Evolutionary conservation across 805 yeast genomes (phyloP).

Genomic region (Priceomyces fermenticarens): DNA sequence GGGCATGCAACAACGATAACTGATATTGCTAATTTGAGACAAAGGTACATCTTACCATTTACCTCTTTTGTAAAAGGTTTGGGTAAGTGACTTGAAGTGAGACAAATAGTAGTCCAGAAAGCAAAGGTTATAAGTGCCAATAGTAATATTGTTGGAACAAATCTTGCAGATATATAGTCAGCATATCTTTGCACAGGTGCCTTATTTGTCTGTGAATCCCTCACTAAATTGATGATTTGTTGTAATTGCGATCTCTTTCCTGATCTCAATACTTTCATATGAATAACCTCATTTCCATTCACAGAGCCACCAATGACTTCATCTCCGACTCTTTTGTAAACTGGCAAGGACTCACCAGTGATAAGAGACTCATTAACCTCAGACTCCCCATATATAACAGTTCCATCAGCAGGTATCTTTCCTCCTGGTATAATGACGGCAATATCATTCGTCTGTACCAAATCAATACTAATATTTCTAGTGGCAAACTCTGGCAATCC

Average conservation of each 20-base stretch:
- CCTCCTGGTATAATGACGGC: slow-evolving; percentile 82
- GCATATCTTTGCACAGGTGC: slow-evolving; percentile 92
- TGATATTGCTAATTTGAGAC: slow-evolving; percentile 78
- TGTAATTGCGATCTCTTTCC: slow-evolving; percentile 86
- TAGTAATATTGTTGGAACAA: slow-evolving; percentile 71
- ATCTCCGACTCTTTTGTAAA: slow-evolving; percentile 59
- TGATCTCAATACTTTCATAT: slow-evolving; percentile 62
- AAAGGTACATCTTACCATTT: slow-evolving; percentile 60
- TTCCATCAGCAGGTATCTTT: slow-evolving; percentile 90
- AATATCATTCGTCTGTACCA: slow-evolving; percentile 73
- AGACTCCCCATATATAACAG: slow-evolving; percentile 70
- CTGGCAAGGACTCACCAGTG: slow-evolving; percentile 88
- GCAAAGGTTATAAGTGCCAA: slow-evolving; percentile 64
- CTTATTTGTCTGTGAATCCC: slow-evolving; percentile 80
- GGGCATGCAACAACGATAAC: slow-evolving; percentile 99
- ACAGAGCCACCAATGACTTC: slow-evolving; percentile 85
- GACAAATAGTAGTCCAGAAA: slow-evolving; percentile 36
- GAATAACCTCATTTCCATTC: slow-evolving; percentile 73
- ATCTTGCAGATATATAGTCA: slow-evolving; percentile 77
- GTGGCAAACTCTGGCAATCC: slow-evolving; percentile 29
- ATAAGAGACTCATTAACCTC: slow-evolving; percentile 86
- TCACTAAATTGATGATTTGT: slow-evolving; percentile 81
- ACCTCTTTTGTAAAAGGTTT: slow-evolving; percentile 40
- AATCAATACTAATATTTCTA: slow-evolving; percentile 63
- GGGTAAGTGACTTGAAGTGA: slow-evolving; percentile 35